A percentile compares a stretch with the other conserved stretches of the same genome.
Conservation (phyloP, 75 land plant genomes). For the Larix kaempferi region DNA sequence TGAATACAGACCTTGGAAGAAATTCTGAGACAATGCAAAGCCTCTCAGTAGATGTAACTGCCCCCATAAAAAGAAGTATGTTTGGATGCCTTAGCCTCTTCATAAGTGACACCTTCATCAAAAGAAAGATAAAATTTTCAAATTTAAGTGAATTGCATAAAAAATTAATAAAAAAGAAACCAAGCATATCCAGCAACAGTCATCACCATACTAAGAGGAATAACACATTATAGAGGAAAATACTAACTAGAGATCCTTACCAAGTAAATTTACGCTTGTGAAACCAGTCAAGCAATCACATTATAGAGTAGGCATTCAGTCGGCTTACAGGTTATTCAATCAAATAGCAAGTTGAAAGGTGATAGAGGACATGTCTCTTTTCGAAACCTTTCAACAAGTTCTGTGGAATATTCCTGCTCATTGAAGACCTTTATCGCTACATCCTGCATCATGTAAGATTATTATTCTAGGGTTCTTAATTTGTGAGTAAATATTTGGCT, state of each 20-base stretch:
- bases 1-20: constrained; percentile 65
- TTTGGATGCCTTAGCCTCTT: constrained; percentile 95
- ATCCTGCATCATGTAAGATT: constrained; percentile 49
- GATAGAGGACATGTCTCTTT: constrained; percentile 50
- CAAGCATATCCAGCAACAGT: neutral
- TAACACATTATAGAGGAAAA: neutral
- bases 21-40: constrained; percentile 87
- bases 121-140: constrained; percentile 1
- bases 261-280: neutral
- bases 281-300: neutral
- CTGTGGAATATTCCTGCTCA: constrained; percentile 73
- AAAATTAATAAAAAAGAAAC: neutral
- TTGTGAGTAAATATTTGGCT: neutral
- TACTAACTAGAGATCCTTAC: neutral
- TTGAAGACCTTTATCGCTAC: constrained; percentile 88
- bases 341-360: neutral
- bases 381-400: constrained; percentile 57
- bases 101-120: constrained; percentile 89
- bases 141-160: neutral
- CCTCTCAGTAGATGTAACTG: constrained; percentile 60
- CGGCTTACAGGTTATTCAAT: neutral
- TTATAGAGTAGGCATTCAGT: neutral
- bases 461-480: neutral
- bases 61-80: constrained; percentile 89
- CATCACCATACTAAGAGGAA: neutral